Evolutionary conservation across 2,329 filamentous ascomycete species (phyloP), one percentile per base, ranked within the genome.

Genomic region (Alternaria brassicae): DNA sequence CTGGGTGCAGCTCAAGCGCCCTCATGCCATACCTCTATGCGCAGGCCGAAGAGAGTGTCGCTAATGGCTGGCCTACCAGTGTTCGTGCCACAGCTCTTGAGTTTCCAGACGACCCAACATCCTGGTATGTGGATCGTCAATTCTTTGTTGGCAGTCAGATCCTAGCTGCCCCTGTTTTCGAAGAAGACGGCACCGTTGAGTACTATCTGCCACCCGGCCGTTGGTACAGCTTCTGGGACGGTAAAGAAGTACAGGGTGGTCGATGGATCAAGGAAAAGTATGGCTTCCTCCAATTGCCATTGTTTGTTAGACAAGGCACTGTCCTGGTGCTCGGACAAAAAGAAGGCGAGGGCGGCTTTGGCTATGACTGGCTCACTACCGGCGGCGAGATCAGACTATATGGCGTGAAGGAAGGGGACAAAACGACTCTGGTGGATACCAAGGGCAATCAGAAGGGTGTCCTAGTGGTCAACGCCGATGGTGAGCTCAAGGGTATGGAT

Each of bases 71-170:
- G 62, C 88, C 88, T 3, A 81, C 89, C 15, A 85, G 78, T 25
- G 68, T 91, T 64, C 79, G 89, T 36, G 84, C 89, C 19, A 84
- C 89, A 73, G 87, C 88, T 58, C 80, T 91, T 30, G 89, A 92
- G 76, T 92, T 91, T 68, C 89, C 88, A 2, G 82, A 87, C 2
- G 90, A 92, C 67, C 83, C 84, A n/a, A 90, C 86, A 4, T 80
- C 85, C 0, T 91, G 89, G 85, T 83, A 81, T 51, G 81, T 90
- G 44, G 89, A 92, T 74, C 84, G 87, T 30, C 87, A 91, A 73
- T 92, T 91, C 76, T 89, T 92, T 86, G 80, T 92, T n/a, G 90
- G 90, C 2, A 82, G 83, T 15, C 83, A 82, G 50, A 75, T 92
- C 32, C 78, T 92, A 7, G 86, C 87, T 5, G 87, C 87, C 2